A percentile compares a stretch with the other conserved stretches of the same genome.
Conservation (phyloP, 306 rosid genomes). For the Prunus salicina region DNA sequence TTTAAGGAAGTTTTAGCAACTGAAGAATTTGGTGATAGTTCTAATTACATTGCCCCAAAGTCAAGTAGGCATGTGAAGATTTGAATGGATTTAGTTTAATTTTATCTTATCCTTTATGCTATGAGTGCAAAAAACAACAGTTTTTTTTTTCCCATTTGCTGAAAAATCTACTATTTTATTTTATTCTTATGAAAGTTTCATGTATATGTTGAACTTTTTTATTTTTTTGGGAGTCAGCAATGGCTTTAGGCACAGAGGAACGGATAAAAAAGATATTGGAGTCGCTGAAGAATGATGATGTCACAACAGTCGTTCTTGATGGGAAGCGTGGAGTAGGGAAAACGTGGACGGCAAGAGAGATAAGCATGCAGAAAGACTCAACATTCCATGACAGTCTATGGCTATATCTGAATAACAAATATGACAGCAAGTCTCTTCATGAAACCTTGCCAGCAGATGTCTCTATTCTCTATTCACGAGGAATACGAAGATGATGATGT, state of each 20-base stretch:
- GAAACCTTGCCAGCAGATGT: constrained; percentile 11
- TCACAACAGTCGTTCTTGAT: background rate
- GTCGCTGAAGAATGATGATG: background rate
- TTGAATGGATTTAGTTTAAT: background rate
- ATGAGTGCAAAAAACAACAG: too few relatives aligned
- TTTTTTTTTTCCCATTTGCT: background rate
- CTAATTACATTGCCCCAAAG: background rate
- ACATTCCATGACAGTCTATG: constrained; percentile 9
- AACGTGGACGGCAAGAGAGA: constrained; percentile 22
- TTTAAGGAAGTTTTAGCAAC: background rate
- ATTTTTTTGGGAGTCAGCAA: background rate
- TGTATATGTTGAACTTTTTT: too few relatives aligned
- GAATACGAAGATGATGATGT: constrained; percentile 16
- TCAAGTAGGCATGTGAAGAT: background rate
- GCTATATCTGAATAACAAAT: constrained; percentile 14
- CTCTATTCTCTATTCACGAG: background rate
- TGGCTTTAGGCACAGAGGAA: background rate
- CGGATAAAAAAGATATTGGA: background rate
- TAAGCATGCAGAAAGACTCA: background rate
- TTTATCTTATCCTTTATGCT: background rate
- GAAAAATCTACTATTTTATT: background rate
- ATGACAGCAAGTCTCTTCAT: background rate
- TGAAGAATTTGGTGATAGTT: background rate
- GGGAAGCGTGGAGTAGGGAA: constrained; percentile 33
- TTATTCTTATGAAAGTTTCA: background rate